A percentile compares a stretch with the other conserved stretches of the same genome.
Evolutionary conservation across 108 stramenopile genomes (phyloP).

Genomic region (Discostella stelligeroides): DNA sequence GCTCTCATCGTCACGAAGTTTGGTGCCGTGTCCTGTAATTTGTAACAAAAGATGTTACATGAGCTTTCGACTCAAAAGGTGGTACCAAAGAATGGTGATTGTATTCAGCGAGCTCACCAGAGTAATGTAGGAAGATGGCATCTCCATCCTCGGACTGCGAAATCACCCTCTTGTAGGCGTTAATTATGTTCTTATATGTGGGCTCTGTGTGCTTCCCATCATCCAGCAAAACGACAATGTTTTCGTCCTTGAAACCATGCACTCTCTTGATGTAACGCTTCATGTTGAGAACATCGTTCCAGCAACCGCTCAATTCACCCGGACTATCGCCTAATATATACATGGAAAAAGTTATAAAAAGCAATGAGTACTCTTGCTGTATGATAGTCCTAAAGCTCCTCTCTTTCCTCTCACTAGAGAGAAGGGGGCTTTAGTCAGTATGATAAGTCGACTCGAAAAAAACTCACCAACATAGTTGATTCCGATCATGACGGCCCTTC

Average conservation of each 20-base stretch:
- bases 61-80: conserved; percentile 39
- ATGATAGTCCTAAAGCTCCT: no score
- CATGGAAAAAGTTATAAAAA: no score
- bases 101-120: conserved; percentile 28
- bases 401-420: no score
- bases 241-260: conserved; percentile 76
- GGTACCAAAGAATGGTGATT: conserved; percentile 25
- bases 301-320: conserved; percentile 87
- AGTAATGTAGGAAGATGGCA: conserved; percentile 71
- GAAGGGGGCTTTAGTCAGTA: no score
- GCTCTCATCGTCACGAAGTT: conserved; percentile 62
- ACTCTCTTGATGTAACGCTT: conserved; percentile 86
- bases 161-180: conserved; percentile 66
- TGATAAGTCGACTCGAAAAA: background rate
- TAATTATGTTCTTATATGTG: conserved; percentile 73
- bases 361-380: no score
- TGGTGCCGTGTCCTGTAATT: conserved; percentile 74
- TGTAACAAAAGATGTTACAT: conserved; percentile 27
- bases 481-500: conserved; percentile 78
- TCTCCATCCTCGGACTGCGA: conserved; percentile 57
- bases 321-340: conserved; percentile 22
- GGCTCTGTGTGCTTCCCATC: conserved; percentile 70
- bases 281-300: conserved; percentile 94
- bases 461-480: conserved; percentile 89
- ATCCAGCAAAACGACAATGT: conserved; percentile 83